These are phyloP conservation scores for Candida succiphila DNA, from an alignment of 805 yeast genomes.

Conservation along the genomic window DNA sequence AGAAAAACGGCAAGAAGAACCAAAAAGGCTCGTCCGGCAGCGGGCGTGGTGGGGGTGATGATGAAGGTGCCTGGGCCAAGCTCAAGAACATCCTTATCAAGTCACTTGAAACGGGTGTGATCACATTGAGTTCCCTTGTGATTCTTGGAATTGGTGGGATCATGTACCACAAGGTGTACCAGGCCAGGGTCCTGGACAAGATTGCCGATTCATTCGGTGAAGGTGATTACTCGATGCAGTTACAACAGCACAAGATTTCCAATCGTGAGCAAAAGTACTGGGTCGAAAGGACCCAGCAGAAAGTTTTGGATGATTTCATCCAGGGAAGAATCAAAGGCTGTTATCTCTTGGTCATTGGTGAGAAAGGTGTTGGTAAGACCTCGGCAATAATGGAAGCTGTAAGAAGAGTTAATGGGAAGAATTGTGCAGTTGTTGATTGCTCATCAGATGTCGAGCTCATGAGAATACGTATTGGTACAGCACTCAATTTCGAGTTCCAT, in stretches of 20 bases:
- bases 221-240: constrained; percentile 56
- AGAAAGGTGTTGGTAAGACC: constrained; percentile 81
- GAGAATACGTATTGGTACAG: constrained; percentile 65
- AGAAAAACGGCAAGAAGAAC: constrained; percentile 15
- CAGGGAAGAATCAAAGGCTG: constrained; percentile 57
- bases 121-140: constrained; percentile 58
- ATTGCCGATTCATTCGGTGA: constrained; percentile 57
- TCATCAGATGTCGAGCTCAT: constrained; percentile 82
- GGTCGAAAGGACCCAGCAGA: constrained; percentile 67
- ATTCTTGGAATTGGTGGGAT: constrained; percentile 66
- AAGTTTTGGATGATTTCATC: constrained; percentile 51
- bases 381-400: constrained; percentile 66
- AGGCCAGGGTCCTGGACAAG: constrained; percentile 47
- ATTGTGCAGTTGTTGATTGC: constrained; percentile 68
- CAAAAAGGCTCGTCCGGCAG: constrained; percentile 13
- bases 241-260: constrained; percentile 42
- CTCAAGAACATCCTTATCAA: constrained; percentile 21
- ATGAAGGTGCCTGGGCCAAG: constrained; percentile 6
- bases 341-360: constrained; percentile 67
- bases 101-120: constrained; percentile 57
- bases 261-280: constrained; percentile 35
- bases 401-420: constrained; percentile 48
- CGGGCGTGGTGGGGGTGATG: constrained; percentile 8
- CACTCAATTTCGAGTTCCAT: constrained; percentile 60
- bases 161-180: constrained; percentile 57